Base-by-base conservation (phyloP, 108 stramenopile species). In the Skeletonema tropicum region DNA sequence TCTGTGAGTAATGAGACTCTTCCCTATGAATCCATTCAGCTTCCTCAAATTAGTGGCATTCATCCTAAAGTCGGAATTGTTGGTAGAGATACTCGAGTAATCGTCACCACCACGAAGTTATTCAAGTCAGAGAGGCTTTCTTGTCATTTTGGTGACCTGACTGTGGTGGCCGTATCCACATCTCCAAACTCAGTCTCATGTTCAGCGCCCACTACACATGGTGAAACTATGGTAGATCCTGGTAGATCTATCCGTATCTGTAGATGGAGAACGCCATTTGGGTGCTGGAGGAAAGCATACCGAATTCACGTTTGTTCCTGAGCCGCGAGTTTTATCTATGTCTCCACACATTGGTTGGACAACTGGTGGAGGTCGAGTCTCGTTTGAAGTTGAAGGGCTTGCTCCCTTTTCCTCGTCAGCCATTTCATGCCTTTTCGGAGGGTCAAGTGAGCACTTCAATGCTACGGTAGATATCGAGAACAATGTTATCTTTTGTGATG, bases 321-420 rank as follows among this genome's bases (percentile, higher is more conserved):
- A 70, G 30, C 80, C 80, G 9, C n/a, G 25, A 32, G 68, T 74
- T 6, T 46, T 48, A 59, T 65, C 52, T 29, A 57, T 66, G 25
- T 70, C 57, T 17, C 73, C 80, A 9, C 55, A 52, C 3, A 64
- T 74, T 70, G 80, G 80, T 11, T 81, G 68, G 80, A 74, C 69
- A 12, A 68, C 30, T 12, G 69, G 80, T 42, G 69, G 69, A 66
- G 66, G 23, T 23, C 31, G 39, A 11, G 33, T 74, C 29, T 55
- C 64, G 10, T 29, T 81, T 3, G 29, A 25, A 7, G 46, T 74
- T 10, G 48, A 65, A 33, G 48, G 69, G 39, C 60, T 81, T 26
- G 65, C 64, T 33, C 80, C 80, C 11, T 81, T 70, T 39, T 30
- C 25, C 26, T 32, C 52, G 0, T 68, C 41, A 39, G 39, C 64